Base-by-base conservation (phyloP, 75 land plant genomes). In the Azolla pinnata region DNA sequence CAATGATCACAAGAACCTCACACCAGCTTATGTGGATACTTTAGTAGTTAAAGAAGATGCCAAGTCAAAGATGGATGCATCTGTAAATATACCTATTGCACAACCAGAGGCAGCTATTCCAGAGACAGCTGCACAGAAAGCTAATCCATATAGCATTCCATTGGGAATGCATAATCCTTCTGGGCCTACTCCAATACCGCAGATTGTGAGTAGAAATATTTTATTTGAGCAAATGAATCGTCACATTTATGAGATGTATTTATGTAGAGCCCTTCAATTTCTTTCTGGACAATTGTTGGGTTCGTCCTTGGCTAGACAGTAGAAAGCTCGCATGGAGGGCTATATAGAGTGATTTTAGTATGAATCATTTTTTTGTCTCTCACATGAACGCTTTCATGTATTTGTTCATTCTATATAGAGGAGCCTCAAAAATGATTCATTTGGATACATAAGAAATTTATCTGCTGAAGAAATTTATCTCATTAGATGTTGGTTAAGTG, bases 181-280 rank as follows among this genome's bases (percentile, higher is more conserved):
- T 18, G 71, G 64, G 23, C 62, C 80, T 62, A 70, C 76, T 29
- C 46, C 79, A 63, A 48, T 81, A 64, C 84, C 91, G 33, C 81
- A 75, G 31, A 59, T 73, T 25, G 28, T 76, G 34, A 68, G 75
- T 18, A 49, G 54, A 28, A 73, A 68, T 51, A 62, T 63, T 61
- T 54, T 63, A 44, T 66, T 69, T 70, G 86, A 83, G 12, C 57
- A 62, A 44, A 25, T 74, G 7, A 82, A 83, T 2, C 50, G 74
- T 35, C 85, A 83, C 44, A 38, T 61, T n/a, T 74, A 73, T 63
- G 81, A 79, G 67, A 53, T 50, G 45, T 51, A 70, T 60, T 69
- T n/a, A n/a, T n/a, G n/a, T n/a, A n/a, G n/a, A n/a, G 69, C 10
- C 45, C 70, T 64, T 61, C 77, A 49, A 66, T 53, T 61, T 73